These are phyloP conservation scores for Thielaviopsis ethacetica DNA, from an alignment of 2,329 filamentous ascomycete species.

Conservation along the genomic window DNA sequence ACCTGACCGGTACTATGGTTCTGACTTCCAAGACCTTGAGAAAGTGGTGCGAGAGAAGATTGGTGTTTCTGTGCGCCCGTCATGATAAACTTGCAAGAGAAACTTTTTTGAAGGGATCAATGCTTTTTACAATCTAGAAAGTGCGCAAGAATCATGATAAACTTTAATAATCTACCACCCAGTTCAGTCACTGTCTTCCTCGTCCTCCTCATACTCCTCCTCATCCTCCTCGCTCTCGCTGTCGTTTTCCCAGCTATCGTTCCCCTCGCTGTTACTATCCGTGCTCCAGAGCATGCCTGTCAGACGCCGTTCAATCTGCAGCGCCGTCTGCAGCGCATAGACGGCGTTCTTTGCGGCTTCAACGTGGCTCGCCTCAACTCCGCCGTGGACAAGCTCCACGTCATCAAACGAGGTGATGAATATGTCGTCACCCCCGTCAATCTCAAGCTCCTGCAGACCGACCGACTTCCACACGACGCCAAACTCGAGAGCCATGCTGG, in stretches of 20 bases:
- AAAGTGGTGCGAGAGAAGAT: too few species aligned
- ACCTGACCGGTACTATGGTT: too few species aligned
- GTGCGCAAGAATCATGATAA: too few species aligned
- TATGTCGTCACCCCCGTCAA: not conserved
- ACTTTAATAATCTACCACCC: too few species aligned
- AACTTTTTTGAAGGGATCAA: too few species aligned
- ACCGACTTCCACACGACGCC: not conserved
- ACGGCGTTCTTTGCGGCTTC: not conserved
- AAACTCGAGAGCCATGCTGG: not conserved
- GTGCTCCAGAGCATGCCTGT: not conserved
- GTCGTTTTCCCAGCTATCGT: not conserved
- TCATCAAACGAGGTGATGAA: not conserved
- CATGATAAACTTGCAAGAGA: too few species aligned
- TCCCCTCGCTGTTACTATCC: not conserved
- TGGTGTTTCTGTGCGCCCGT: too few species aligned
- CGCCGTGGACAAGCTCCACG: not conserved
- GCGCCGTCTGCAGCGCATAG: not conserved
- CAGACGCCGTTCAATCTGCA: not conserved
- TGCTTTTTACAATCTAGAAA: too few species aligned
- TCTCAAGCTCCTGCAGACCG: not conserved
- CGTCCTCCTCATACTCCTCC: not conserved
- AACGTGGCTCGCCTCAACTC: not conserved
- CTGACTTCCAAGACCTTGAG: too few species aligned
- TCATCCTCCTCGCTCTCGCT: not conserved
- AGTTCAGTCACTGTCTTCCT: not conserved